Evolutionary conservation across 192 early-diverging fungal species (phyloP).

Genomic region (Kickxella alabastrina): DNA sequence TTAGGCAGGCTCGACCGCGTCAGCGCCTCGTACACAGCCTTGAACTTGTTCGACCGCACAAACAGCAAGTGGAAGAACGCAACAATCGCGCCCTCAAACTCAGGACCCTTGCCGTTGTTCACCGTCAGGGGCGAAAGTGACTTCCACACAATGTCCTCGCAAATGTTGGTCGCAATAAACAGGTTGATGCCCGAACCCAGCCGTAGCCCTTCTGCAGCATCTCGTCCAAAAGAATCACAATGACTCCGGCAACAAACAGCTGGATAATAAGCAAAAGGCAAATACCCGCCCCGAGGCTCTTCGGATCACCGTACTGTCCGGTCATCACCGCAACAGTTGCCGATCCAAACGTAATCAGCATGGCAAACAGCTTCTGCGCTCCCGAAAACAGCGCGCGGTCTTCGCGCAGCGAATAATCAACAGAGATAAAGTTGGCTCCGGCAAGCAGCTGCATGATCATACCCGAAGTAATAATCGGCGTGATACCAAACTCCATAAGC

Average conservation of each 20-base stretch:
- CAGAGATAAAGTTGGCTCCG: conserved; percentile 97
- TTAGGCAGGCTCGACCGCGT: conserved; percentile 85
- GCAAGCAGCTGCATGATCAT: conserved; percentile 99
- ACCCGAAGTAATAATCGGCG: conserved; percentile 98
- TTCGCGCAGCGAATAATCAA: conserved; percentile 97
- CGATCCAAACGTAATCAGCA: conserved; percentile 98
- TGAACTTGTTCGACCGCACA: conserved; percentile 94
- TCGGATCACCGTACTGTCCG: conserved; percentile 95
- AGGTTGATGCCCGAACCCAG: conserved; percentile 98
- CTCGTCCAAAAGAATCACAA: conserved; percentile 98
- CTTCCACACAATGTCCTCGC: conserved; percentile 99
- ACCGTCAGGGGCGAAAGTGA: conserved; percentile 96
- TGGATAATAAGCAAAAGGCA: conserved; percentile 95
- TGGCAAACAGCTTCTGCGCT: conserved; percentile 98
- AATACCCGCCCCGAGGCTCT: conserved; percentile 94
- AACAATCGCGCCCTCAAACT: conserved; percentile 98
- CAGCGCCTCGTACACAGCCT: conserved; percentile 95
- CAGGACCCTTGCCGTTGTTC: conserved; percentile 96
- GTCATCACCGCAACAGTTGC: conserved; percentile 98
- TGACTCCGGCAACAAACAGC: conserved; percentile 93
- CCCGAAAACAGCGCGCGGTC: conserved; percentile 98
- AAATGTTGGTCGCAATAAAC: conserved; percentile 99
- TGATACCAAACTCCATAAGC: conserved; percentile 99
- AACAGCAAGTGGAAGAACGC: conserved; percentile 92
- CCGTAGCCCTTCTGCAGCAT: conserved; percentile 99